Evolutionary conservation across 179 eudicot species (phyloP), one percentile per base, ranked within the genome.

Genomic region (Beta corolliflora): DNA sequence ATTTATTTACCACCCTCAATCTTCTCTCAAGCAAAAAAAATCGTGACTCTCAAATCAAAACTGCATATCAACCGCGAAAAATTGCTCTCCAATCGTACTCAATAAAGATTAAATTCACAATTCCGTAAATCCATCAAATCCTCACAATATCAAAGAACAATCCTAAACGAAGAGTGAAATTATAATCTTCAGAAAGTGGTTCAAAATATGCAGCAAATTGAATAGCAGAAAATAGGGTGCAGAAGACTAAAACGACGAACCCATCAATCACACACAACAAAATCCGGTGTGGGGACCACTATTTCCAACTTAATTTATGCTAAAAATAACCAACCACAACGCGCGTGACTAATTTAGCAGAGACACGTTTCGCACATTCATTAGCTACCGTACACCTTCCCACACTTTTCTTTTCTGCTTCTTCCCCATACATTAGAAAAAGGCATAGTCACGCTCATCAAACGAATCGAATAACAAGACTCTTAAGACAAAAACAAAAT

Each of bases 381-480:
- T 78, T 68, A n/a, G 63, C 7, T 7, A 2, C 61, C 55, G 81
- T 78, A 68, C 81, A 53, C 46, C 64, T 55, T 74, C 77, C 29
- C 29, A 48, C 52, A 7, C 19, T 9, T 4, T 64, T 13, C n/a
- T 29, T 44, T 29, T 66, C 59, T 50, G 73, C 80, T 36, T 54
- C 81, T 78, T 78, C 81, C 81, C 81, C 75, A 69, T 78, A 52
- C 45, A 44, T 16, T 10, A 3, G 11, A 25, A 4, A 29, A 29
- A 54, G n/a, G 72, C 3, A 11, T 61, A 5, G 80, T 77, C 80
- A 29, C 59, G 50, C 63, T 44, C 74, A 48, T 5, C 29, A 25
- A 25, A 25, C 29, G 29, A 25, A 25, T 48, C 64, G 21, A 66
- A 45, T 50, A 36, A 4, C 7, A n/a, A n/a, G n/a, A n/a, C n/a